Percentiles rank a stretch among this genome's conserved stretches.
phyloP scores from a whole-genome alignment of 148 eudicot genomes.

The Beta vulgaris region DNA sequence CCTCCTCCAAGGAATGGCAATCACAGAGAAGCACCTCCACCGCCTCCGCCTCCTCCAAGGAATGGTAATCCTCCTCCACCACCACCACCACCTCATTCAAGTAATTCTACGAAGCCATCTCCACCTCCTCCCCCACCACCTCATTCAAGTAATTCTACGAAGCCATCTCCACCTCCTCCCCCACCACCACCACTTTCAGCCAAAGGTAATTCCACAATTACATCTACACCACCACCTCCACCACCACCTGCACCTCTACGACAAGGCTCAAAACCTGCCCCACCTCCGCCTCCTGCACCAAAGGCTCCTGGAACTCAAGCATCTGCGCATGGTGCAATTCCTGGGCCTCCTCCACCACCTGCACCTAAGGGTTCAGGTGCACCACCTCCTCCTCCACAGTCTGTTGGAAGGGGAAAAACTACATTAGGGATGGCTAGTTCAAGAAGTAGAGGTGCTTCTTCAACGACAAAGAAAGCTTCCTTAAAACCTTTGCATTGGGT shows the following conservation, averaged over 20 bases:
- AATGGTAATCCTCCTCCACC: constrained; percentile 26
- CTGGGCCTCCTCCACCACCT: constrained; percentile 72
- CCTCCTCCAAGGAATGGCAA: constrained; percentile 5
- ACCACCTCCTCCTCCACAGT: constrained; percentile 71
- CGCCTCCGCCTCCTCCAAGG: constrained; percentile 21
- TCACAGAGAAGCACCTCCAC: constrained; percentile 22
- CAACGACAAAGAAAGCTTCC: constrained; percentile 64
- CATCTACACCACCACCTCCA: constrained; percentile 50
- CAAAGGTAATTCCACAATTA: constrained; percentile 26
- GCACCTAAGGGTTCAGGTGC: constrained; percentile 45
- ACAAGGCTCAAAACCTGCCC: constrained; percentile 42
- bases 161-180: constrained; percentile 35
- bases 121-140: constrained; percentile 42
- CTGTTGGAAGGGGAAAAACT: constrained; percentile 59
- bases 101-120: constrained; percentile 15
- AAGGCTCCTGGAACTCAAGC: constrained; percentile 40
- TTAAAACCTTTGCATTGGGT: constrained; percentile 95
- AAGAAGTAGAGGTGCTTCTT: constrained; percentile 51
- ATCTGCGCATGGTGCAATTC: constrained; percentile 40
- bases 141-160: constrained; percentile 9
- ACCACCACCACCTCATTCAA: constrained; percentile 26
- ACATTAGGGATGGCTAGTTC: constrained; percentile 36
- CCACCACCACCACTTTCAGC: constrained; percentile 38
- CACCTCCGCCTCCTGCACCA: constrained; percentile 48
- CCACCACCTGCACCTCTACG: constrained; percentile 48